Evolutionary conservation across 2,329 filamentous ascomycete species (phyloP), one percentile per base, ranked within the genome.

Genomic region (Penicillium brevicompactum): DNA sequence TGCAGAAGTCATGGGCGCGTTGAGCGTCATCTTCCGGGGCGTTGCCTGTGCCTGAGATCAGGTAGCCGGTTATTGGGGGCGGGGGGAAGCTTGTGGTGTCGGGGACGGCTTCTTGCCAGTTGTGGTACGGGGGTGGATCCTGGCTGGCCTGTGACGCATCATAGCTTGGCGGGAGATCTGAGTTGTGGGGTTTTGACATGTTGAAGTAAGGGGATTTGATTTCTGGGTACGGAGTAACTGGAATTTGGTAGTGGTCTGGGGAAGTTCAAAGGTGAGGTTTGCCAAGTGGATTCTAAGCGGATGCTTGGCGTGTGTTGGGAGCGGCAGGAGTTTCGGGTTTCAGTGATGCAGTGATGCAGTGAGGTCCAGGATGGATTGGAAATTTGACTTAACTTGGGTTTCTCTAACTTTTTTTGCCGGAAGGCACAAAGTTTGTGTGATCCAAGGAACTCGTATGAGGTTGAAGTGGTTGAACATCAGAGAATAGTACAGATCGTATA

Each of bases 41-140:
- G 66, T 87, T 87, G 6, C 82, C 82, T 1, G 82, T 80, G 2
- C 81, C 80, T 7, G 83, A 86, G 49, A 60, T 71, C 40, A 81
- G 77, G 61, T 84, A 78, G 16, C 77, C 76, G 32, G 84, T 72
- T 2, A 80, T 76, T 7, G 85, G 85, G 1, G 85, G 84, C 27
- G 84, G 84, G 2, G 84, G 84, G 9, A 87, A 76, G n/a, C 80
- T 74, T 4, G 82, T 70, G 14, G 78, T 86, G 63, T 87, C 84
- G 5, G 84, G 84, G 4, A 87, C 78, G 2, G 80, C 75, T 40
- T 74, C 71, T 49, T 83, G 80, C 85, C 85, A 87, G 70, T 85
- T 82, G 67, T 87, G 84, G 63, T 86, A 85, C 24, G 82, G 80
- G 16, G 83, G 83, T 13, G 83, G 82, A 22, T 70, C 45, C 4